phyloP scores from a whole-genome alignment of 202 grass and related monocot genomes.

The Elaeis oleifera region DNA sequence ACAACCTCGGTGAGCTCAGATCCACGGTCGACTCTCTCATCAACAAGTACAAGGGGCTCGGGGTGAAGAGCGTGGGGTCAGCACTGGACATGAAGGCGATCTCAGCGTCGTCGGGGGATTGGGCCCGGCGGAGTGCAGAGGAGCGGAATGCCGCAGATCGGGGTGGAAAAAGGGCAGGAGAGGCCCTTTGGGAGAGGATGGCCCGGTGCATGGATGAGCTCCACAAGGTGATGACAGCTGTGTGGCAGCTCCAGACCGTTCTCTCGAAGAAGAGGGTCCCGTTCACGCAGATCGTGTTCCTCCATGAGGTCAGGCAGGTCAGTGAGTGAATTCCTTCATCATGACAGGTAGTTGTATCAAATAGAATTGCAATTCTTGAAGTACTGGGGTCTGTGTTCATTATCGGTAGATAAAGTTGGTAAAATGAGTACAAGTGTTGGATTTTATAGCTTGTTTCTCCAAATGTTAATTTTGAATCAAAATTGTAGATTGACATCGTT shows the following conservation, averaged over 20 bases:
- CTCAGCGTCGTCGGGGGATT: constrained; percentile 44
- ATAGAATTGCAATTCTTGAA: too few relatives aligned
- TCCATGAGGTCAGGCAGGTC: constrained; percentile 98
- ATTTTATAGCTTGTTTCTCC: too few relatives aligned
- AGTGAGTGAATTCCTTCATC: background rate
- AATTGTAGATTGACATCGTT: too few relatives aligned
- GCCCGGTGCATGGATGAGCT: constrained; percentile 85
- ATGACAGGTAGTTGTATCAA: too few relatives aligned
- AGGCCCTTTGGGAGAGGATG: constrained; percentile 94
- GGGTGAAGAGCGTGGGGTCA: constrained; percentile 62
- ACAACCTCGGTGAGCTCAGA: constrained; percentile 85
- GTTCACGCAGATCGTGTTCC: constrained; percentile 87
- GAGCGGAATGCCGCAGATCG: constrained; percentile 89
- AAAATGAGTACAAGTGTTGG: too few relatives aligned
- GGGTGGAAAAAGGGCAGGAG: constrained; percentile 69
- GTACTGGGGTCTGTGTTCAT: too few relatives aligned
- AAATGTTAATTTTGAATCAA: too few relatives aligned
- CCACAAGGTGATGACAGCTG: constrained; percentile 57
- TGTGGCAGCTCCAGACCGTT: constrained; percentile 91
- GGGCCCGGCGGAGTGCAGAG: constrained; percentile 94
- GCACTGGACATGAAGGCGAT: constrained; percentile 96
- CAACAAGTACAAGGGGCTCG: constrained; percentile 51
- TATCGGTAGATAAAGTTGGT: too few relatives aligned
- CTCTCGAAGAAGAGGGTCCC: constrained; percentile 91
- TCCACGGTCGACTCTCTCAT: constrained; percentile 74